Evolutionary conservation across 163 green algal species (phyloP), one percentile per base, ranked within the genome.

Genomic region (Chlorella variabilis): DNA sequence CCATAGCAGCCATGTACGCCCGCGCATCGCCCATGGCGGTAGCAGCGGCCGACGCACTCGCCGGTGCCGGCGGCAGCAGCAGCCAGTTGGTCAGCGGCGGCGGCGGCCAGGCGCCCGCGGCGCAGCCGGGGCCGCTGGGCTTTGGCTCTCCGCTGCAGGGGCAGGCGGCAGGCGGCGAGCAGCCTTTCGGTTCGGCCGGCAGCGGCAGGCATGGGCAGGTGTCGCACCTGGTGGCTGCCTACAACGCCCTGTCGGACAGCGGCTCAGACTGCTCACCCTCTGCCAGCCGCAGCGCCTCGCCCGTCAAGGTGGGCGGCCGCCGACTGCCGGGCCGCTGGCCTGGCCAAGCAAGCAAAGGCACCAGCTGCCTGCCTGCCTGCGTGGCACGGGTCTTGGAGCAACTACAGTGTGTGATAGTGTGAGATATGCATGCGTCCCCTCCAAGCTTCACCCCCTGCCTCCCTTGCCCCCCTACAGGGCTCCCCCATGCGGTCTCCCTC

Each of bases 251-350:
- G 58, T 81, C 75, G 3, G 75, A 81, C 58, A 81, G 75, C 59
- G 75, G 75, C 42, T 81, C 75, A 4, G 75, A 81, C 58, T 71
- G 75, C 59, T 81, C 75, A 5, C 58, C 75, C 11, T 49, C 73
- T 20, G 39, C 17, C 56, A 80, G 75, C 59, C 31, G 58, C 4
- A 73, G 41, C 59, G 23, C 58, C 20, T 81, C 75, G 21, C 75
- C 75, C 4, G 33, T 33, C 39, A 81, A 71, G 75, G 59, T 81
- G 39, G n/a, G n/a, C n/a, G n/a, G n/a, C n/a, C n/a, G n/a, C n/a
- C n/a, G n/a, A n/a, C n/a, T n/a, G n/a, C n/a, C n/a, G n/a, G n/a
- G n/a, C n/a, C n/a, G n/a, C n/a, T n/a, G n/a, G n/a, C n/a, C n/a
- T n/a, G n/a, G n/a, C n/a, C n/a, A n/a, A n/a, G n/a, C n/a, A 54